Evolutionary conservation across 441 rosid species (phyloP).

Genomic region (Hypseocharis bilobata): DNA sequence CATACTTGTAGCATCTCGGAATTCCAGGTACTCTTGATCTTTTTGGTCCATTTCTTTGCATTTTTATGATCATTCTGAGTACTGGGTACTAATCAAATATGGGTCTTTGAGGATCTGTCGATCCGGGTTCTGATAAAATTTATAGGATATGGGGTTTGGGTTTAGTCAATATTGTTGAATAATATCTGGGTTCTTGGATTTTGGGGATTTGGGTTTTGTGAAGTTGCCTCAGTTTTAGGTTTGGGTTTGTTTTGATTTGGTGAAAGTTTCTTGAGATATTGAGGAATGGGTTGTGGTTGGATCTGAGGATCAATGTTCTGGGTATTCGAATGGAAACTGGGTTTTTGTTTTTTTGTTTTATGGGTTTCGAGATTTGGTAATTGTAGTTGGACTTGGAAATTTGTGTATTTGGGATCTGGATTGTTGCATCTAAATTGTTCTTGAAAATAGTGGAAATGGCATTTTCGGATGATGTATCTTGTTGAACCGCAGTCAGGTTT

Average conservation of each 20-base stretch:
- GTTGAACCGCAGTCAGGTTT: not conserved
- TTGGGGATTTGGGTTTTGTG: not conserved
- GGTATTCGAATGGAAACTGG: not conserved
- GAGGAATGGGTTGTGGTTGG: not conserved
- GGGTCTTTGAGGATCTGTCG: not conserved
- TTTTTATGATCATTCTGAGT: not conserved
- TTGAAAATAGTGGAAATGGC: no score
- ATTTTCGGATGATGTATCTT: not conserved
- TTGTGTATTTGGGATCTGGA: not conserved
- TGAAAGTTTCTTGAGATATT: not conserved
- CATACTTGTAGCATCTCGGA: not conserved
- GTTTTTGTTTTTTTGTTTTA: constrained; percentile 1
- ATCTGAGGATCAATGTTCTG: not conserved
- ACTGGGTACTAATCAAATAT: not conserved
- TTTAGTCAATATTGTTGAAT: not conserved
- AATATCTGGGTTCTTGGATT: not conserved
- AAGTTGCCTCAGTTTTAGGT: not conserved
- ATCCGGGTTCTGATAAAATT: constrained; percentile 5
- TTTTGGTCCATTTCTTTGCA: not conserved
- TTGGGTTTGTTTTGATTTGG: not conserved
- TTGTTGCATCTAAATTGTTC: not conserved
- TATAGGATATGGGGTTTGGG: not conserved
- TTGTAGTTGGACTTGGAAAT: not conserved
- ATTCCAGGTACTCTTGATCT: not conserved
- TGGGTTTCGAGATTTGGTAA: not conserved